Conservation (phyloP, 257 asterid species). For the Solanum sejunctum region DNA sequence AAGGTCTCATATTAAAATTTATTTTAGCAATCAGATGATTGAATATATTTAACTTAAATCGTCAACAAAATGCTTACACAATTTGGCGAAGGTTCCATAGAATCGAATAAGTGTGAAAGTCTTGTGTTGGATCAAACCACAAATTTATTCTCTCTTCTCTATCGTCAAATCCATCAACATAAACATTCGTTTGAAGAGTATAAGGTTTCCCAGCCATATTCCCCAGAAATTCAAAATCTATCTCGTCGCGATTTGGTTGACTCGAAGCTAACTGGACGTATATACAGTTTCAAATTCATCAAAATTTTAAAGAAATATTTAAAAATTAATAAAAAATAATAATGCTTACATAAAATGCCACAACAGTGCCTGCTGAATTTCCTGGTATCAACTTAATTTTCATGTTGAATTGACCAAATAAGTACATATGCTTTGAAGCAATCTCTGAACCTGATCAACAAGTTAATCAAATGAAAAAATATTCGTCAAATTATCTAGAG, state of each 20-base stretch:
- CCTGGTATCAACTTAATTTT: constrained; percentile 68
- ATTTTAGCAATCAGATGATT: rapidly evolving
- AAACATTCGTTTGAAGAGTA: constrained; percentile 72
- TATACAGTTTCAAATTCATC: not conserved
- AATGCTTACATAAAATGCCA: constrained; percentile 59
- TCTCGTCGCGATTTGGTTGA: constrained; percentile 58
- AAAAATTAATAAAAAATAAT: not conserved
- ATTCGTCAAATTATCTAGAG: not conserved
- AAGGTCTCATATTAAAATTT: not conserved
- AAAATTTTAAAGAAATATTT: not conserved
- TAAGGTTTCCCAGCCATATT: constrained; percentile 50
- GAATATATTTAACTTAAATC: too few relatives aligned
- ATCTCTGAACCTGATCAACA: constrained; percentile 51
- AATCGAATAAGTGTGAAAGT: constrained; percentile 76
- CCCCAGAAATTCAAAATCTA: constrained; percentile 93
- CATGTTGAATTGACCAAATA: constrained; percentile 84
- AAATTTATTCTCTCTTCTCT: constrained; percentile 68
- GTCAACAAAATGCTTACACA: constrained; percentile 38
- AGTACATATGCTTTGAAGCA: constrained; percentile 60
- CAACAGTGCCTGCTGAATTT: constrained; percentile 85
- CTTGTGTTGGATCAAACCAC: constrained; percentile 91
- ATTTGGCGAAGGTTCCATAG: constrained; percentile 81
- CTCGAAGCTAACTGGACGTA: constrained; percentile 52
- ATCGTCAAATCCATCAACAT: constrained; percentile 49
- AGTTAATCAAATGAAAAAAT: not conserved